Base-by-base conservation (phyloP, 2,329 filamentous ascomycete species). In the Chrysosporium queenslandicum region DNA sequence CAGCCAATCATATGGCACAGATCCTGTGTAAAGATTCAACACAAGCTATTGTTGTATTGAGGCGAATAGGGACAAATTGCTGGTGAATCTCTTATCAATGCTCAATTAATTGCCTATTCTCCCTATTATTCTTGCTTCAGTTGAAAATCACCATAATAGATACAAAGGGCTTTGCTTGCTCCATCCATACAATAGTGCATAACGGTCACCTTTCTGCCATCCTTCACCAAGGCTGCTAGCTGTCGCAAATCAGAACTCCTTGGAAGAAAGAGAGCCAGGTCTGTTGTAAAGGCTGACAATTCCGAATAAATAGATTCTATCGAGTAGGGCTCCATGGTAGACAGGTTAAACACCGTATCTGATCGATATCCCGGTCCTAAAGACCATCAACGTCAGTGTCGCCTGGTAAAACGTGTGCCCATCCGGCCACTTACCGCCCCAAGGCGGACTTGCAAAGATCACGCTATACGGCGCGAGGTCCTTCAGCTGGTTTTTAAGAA, bases 121-220 rank as follows among this genome's bases (percentile, higher is more conserved):
- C 36, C 4, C 8, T n/a, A n/a, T 12, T 27, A 47, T 47, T 52
- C 23, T 30, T 52, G n/a, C 4, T 37, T 52, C 41, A 43, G 73
- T 66, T 40, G 61, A 50, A 78, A 79, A 9, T 72, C 68, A 3
- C 79, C 79, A 58, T 78, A 77, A 59, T 76, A 83, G 20, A 77
- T 74, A 66, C 79, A 82, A 25, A 83, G 64, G 20, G 79, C 79
- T 70, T 96, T 96, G 68, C 90, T 96, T 5, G 86, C 86, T 11
- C 89, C 88, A 60, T 86, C 77, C 72, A 94, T 87, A 64, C 90
- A 95, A 66, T 97, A 97, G 71, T 98, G 92, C 46, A 87, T 80
- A 23, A 91, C 82, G 41, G 85, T 80, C 16, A 87, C 74, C 69
- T 85, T 86, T 52, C 72, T 64, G 2, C 68, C 72, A 4, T 71